Base-by-base conservation (phyloP, 176 grass and related monocot species). In the Themeda triandra region DNA sequence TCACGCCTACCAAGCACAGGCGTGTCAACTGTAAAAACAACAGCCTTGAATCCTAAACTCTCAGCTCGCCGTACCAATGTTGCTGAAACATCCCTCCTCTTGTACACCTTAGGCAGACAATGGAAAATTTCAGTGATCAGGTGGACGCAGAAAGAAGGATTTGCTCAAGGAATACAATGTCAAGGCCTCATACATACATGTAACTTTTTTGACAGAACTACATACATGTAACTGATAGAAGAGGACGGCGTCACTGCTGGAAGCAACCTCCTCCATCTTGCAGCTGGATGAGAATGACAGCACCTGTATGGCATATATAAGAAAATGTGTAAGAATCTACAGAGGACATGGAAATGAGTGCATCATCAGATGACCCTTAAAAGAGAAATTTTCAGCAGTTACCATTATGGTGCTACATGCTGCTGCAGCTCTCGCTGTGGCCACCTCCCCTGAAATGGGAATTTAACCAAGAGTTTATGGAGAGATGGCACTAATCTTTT, bases 181-280 rank as follows among this genome's bases (percentile, higher is more conserved):
- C 41, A 44, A 12, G 11, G 11, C 41, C 10, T 44, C 44, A 46
- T 5, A 46, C 44, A 46, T 46, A 46, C 42, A 45, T 45, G 42
- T 46, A 98, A 90, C 76, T 98, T n/a, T n/a, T n/a, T n/a, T n/a
- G n/a, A n/a, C n/a, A n/a, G n/a, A n/a, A n/a, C n/a, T 5, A 46
- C 44, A 46, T 46, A 46, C 42, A 45, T 45, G 42, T 46, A 98
- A 90, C 76, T 98, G 93, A 80, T 68, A 95, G 89, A 98, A 98
- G 40, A 87, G 91, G 87, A 94, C 33, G 25, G 87, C 93, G 46
- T 67, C 62, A 33, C 93, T 89, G 75, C 93, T 93, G 53, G 86
- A 95, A 40, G 83, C 89, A 81, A 95, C 93, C 18, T 98, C 93
- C 86, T 95, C 96, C 23, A 98, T 75, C 33, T 67, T 95, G 87